These are phyloP conservation scores for Kregervanrija pseudodelftensis DNA, from an alignment of 805 yeast genomes.

Conservation along the genomic window DNA sequence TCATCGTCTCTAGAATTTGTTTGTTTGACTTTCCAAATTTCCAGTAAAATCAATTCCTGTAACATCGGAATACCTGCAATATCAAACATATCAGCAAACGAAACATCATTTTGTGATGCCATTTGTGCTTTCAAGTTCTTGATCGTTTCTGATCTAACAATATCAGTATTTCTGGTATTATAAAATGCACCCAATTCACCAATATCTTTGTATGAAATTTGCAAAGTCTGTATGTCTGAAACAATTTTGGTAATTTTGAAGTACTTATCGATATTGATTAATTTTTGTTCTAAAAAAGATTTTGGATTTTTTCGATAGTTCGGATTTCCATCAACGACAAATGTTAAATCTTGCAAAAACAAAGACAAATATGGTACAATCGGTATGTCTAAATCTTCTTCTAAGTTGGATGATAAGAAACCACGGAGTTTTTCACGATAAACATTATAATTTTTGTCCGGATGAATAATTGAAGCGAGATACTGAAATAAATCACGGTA, in stretches of 20 bases:
- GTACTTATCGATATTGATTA: slow-evolving; percentile 70
- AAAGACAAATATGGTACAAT: slow-evolving; percentile 71
- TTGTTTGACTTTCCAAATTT: slow-evolving; percentile 64
- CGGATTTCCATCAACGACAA: slow-evolving; percentile 76
- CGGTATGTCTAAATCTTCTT: slow-evolving; percentile 42
- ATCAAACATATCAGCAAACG: slow-evolving; percentile 30
- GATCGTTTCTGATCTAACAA: slow-evolving; percentile 24
- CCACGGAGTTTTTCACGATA: slow-evolving; percentile 58
- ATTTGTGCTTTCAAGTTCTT: slow-evolving; percentile 18
- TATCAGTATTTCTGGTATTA: slow-evolving; percentile 19
- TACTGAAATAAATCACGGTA: slow-evolving; percentile 57
- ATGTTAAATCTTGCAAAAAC: slow-evolving; percentile 72
- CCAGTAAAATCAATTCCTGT: slow-evolving; percentile 57
- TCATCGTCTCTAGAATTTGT: slow-evolving; percentile 54
- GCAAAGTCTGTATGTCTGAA: slow-evolving; percentile 61
- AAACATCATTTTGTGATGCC: slow-evolving; percentile 9
- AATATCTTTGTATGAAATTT: slow-evolving; percentile 45
- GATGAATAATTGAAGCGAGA: slow-evolving; percentile 62
- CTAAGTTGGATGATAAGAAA: slow-evolving; percentile 41
- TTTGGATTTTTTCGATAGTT: slow-evolving; percentile 51
- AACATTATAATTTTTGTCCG: slow-evolving; percentile 63
- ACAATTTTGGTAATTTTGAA: slow-evolving; percentile 58
- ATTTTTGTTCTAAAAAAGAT: slow-evolving; percentile 44
- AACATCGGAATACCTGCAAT: slow-evolving; percentile 34
- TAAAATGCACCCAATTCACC: slow-evolving; percentile 24